Evolutionary conservation across 2,329 filamentous ascomycete genomes (phyloP).

Genomic region (Cercospora berteroae): DNA sequence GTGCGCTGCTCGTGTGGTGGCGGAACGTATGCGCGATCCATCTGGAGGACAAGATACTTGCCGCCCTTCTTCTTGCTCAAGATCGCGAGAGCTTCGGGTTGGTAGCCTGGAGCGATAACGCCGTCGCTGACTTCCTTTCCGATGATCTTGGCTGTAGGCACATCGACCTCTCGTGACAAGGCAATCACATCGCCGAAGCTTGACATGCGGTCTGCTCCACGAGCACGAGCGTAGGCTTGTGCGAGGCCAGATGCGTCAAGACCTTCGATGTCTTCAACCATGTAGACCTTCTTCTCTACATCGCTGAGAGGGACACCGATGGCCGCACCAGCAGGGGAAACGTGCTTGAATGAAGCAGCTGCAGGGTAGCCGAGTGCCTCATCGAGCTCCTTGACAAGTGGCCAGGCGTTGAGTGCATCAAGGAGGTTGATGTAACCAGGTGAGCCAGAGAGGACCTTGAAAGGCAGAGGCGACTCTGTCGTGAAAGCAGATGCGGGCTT

Average conservation of each 20-base stretch:
- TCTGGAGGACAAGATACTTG: conserved; percentile 93
- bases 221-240: conserved; percentile 91
- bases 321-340: conserved; percentile 92
- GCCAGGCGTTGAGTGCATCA: conserved; percentile 95
- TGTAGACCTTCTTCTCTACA: conserved; percentile 94
- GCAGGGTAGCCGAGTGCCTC: conserved; percentile 82
- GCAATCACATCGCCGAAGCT: conserved; percentile 97
- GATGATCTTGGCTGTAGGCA: conserved; percentile 95
- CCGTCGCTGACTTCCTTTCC: conserved; percentile 96
- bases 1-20: conserved; percentile 72
- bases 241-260: conserved; percentile 83
- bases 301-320: conserved; percentile 84
- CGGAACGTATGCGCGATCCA: conserved; percentile 86
- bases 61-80: conserved; percentile 98
- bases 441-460: conserved; percentile 85
- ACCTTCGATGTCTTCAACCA: conserved; percentile 91
- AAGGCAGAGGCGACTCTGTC: conserved; percentile 73
- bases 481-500: conserved; percentile 89
- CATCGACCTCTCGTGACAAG: conserved; percentile 84
- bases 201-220: conserved; percentile 96
- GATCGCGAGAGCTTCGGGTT: conserved; percentile 80
- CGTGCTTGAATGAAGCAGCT: conserved; percentile 98
- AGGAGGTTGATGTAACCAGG: conserved; percentile 98
- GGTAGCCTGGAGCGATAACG: conserved; percentile 86
- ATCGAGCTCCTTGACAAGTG: conserved; percentile 93